Evolutionary conservation across 2,329 filamentous ascomycete genomes (phyloP).

Genomic region (Trichothecium roseum): DNA sequence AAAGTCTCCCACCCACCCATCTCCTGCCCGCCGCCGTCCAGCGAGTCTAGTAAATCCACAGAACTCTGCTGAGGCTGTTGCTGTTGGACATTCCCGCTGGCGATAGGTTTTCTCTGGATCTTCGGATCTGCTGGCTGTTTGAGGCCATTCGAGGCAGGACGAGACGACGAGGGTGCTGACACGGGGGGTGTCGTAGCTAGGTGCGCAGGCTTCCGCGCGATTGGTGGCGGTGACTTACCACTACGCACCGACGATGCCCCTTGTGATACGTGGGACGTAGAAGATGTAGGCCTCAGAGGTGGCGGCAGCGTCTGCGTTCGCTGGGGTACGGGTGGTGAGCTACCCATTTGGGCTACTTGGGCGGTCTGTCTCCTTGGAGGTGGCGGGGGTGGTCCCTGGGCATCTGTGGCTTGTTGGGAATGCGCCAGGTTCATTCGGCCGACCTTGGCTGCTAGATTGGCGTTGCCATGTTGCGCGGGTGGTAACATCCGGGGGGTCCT

Average conservation of each 20-base stretch:
- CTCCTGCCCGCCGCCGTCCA: constrained; percentile 34
- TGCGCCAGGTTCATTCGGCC: constrained; percentile 6
- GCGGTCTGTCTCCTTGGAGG: constrained; percentile 29
- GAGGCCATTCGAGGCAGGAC: neutral
- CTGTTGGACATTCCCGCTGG: constrained; percentile 5
- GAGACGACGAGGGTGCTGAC: constrained; percentile 2
- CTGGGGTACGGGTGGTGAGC: constrained; percentile 2
- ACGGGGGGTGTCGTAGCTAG: constrained; percentile 21
- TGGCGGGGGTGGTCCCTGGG: constrained; percentile 31
- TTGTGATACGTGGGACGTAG: constrained; percentile 22
- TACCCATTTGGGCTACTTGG: no score
- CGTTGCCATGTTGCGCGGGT: constrained; percentile 17
- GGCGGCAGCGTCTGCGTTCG: constrained; percentile 10
- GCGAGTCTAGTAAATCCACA: constrained; percentile 33
- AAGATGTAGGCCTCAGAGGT: constrained; percentile 20
- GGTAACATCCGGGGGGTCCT: constrained; percentile 39
- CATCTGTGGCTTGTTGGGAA: constrained; percentile 4
- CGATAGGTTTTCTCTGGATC: neutral
- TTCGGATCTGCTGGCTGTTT: neutral
- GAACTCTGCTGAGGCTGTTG: constrained; percentile 17
- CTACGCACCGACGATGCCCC: constrained; percentile 14
- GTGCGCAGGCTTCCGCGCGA: constrained; percentile 55
- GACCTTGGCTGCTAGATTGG: constrained; percentile 1
- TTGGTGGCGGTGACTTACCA: constrained; percentile 37
- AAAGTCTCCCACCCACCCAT: constrained; percentile 46